Percentiles rank a stretch among this genome's conserved stretches.
Conservation (phyloP, 148 eudicot species). For the Chenopodium suecicum region DNA sequence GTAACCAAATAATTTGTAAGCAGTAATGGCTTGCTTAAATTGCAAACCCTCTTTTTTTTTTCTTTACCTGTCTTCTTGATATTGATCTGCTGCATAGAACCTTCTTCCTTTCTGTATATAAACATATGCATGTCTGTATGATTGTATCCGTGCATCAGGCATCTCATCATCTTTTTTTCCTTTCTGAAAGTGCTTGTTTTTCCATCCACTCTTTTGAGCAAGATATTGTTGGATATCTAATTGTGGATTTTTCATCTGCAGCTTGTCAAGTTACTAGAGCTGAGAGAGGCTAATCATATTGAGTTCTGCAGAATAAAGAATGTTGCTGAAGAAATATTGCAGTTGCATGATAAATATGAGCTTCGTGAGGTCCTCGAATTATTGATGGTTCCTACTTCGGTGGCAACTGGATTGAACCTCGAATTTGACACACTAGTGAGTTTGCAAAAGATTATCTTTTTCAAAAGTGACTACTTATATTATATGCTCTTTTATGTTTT, state of each 20-base stretch:
- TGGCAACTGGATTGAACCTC: constrained; percentile 85
- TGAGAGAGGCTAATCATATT: constrained; percentile 94
- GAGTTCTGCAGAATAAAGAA: constrained; percentile 90
- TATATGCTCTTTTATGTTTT: background rate
- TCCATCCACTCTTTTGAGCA: background rate
- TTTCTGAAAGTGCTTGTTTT: background rate
- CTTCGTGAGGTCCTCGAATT: constrained; percentile 64
- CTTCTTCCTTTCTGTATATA: background rate
- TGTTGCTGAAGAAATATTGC: constrained; percentile 72
- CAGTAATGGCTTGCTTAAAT: background rate
- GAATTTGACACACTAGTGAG: constrained; percentile 78
- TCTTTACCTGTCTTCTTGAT: background rate
- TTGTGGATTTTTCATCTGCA: constrained; percentile 40
- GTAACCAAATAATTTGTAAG: background rate
- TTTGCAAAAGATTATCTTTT: constrained; percentile 19
- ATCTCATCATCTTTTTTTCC: background rate
- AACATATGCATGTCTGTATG: background rate
- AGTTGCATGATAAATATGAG: constrained; percentile 60
- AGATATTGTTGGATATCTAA: background rate
- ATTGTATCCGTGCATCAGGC: background rate
- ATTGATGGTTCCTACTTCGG: constrained; percentile 89
- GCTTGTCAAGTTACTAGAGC: constrained; percentile 98
- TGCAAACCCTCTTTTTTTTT: background rate
- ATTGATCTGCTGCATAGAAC: background rate
- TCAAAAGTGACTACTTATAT: background rate